Evolutionary conservation across 345 rosid genomes (phyloP).

Genomic region (Lagerstroemia speciosa): DNA sequence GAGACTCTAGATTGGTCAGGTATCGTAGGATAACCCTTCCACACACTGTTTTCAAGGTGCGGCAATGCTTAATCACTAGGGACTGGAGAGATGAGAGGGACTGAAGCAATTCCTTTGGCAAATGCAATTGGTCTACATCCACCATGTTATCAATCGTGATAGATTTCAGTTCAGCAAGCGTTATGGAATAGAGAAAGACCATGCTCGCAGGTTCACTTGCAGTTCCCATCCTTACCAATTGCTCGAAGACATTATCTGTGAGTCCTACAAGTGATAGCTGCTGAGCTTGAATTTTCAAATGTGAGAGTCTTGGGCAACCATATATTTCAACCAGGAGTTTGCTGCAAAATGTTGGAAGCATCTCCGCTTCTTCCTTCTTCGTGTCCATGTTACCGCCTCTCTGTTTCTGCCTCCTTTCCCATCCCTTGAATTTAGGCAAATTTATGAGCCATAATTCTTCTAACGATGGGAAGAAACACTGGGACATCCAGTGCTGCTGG

Average conservation of each 20-base stretch:
- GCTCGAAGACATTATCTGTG: no score
- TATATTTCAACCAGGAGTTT: neutral
- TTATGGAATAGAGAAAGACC: neutral
- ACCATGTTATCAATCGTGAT: neutral
- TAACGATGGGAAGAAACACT: neutral
- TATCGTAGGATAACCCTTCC: neutral
- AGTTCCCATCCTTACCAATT: no score
- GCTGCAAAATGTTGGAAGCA: neutral
- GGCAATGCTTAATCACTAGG: neutral
- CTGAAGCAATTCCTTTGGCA: neutral
- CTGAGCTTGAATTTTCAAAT: no score
- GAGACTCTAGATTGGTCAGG: neutral
- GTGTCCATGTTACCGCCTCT: neutral
- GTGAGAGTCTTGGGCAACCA: no score
- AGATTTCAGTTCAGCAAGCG: neutral
- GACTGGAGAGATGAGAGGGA: conserved; percentile 1
- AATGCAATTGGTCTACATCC: neutral
- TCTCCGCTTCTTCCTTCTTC: neutral
- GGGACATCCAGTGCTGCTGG: neutral
- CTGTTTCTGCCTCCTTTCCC: neutral
- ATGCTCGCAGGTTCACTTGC: neutral
- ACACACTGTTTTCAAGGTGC: neutral
- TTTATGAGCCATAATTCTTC: neutral
- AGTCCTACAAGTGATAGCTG: no score
- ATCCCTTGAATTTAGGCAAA: neutral